Conservation (phyloP, 768 basidiomycete genomes). For the Gymnopilus dilepis region DNA sequence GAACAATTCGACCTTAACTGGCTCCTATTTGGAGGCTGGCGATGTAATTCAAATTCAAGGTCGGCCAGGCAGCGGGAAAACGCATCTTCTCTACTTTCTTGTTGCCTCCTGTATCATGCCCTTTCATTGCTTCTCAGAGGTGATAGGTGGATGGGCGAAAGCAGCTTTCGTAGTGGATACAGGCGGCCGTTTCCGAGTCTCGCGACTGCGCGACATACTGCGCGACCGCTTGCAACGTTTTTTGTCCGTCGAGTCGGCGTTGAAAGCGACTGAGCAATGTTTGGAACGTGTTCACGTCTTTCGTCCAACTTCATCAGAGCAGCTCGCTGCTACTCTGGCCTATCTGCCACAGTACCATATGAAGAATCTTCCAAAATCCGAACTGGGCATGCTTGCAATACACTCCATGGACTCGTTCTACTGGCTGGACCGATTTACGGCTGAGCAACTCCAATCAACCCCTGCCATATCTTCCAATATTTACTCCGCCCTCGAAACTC, state of each 20-base stretch:
- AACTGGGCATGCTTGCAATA: conserved; percentile 70
- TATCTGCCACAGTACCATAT: conserved; percentile 61
- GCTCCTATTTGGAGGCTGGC: conserved; percentile 40
- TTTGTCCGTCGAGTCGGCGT: conserved; percentile 30
- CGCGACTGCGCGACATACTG: conserved; percentile 59
- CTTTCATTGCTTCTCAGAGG: conserved; percentile 29
- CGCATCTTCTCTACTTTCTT: conserved; percentile 74
- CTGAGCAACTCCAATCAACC: conserved; percentile 52
- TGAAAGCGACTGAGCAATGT: conserved; percentile 30
- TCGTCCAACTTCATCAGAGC: conserved; percentile 64
- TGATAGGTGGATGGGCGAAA: conserved; percentile 65
- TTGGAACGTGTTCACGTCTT: conserved; percentile 72
- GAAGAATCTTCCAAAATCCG: conserved; percentile 50
- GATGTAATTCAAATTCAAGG: conserved; percentile 83
- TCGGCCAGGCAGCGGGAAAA: conserved; percentile 75
- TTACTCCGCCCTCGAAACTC: conserved; percentile 48
- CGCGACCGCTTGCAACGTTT: conserved; percentile 45
- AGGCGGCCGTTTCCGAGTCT: conserved; percentile 66
- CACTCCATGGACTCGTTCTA: conserved; percentile 81
- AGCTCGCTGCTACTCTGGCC: conserved; percentile 71
- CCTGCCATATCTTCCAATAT: conserved; percentile 45
- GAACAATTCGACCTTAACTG: background rate
- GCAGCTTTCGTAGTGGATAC: conserved; percentile 73
- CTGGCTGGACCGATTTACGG: conserved; percentile 75
- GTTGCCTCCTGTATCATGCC: conserved; percentile 66